A percentile compares a stretch with the other conserved stretches of the same genome.
Conservation (phyloP, 345 rosid genomes). For the Rubroshorea leprosula region DNA sequence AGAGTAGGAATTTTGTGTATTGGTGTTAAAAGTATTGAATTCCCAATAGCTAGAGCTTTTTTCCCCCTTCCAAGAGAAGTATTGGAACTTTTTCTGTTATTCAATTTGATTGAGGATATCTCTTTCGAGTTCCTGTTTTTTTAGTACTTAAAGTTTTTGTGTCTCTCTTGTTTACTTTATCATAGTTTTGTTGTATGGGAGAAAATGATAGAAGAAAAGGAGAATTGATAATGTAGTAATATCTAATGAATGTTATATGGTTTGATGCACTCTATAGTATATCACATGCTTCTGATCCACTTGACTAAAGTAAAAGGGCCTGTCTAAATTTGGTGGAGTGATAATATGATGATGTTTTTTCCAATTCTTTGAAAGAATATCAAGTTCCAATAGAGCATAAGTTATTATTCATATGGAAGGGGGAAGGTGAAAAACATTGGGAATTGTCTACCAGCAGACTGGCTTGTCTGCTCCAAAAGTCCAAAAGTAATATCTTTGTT, state of each 20-base stretch:
- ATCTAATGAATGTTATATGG: not conserved
- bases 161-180: too few relatives aligned
- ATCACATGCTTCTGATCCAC: constrained; percentile 10
- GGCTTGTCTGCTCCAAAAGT: constrained; percentile 14
- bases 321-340: constrained; percentile 14
- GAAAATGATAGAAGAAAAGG: not conserved
- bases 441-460: constrained; percentile 22
- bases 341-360: constrained; percentile 19
- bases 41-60: not conserved
- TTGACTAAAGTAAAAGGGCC: constrained; percentile 6
- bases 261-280: not conserved
- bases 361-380: constrained; percentile 21
- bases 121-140: not conserved
- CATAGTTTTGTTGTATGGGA: too few relatives aligned
- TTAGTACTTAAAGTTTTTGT: not conserved
- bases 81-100: too few relatives aligned
- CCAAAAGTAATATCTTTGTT: constrained; percentile 3
- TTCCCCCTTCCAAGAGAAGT: not conserved
- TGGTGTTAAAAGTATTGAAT: too few relatives aligned
- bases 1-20: too few relatives aligned
- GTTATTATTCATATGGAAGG: constrained; percentile 7
- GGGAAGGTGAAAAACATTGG: constrained; percentile 18
- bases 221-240: too few relatives aligned
- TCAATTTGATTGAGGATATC: not conserved
- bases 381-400: constrained; percentile 44